phyloP scores from a whole-genome alignment of 805 yeast species.

The Schwanniomyces pseudopolymorphus region DNA sequence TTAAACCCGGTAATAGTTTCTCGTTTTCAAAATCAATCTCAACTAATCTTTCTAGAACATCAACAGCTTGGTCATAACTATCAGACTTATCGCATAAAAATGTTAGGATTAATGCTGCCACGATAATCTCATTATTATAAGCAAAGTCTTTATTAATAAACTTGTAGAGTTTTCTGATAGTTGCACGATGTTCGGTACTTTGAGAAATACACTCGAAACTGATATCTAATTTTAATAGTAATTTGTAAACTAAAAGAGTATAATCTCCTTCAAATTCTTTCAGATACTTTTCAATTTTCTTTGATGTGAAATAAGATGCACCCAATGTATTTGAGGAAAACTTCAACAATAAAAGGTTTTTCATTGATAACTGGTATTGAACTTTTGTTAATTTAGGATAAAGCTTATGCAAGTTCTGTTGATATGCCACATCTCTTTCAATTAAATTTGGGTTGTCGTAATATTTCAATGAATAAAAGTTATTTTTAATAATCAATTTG shows the following conservation, averaged over 20 bases:
- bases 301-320: conserved; percentile 21
- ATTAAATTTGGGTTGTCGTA: conserved; percentile 27
- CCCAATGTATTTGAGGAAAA: conserved; percentile 39
- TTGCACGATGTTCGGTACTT: conserved; percentile 10
- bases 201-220: conserved; percentile 23
- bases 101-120: conserved; percentile 30
- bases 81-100: conserved; percentile 18
- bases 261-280: conserved; percentile 30
- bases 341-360: conserved; percentile 47
- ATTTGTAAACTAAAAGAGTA: conserved; percentile 27
- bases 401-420: conserved; percentile 34
- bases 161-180: conserved; percentile 22
- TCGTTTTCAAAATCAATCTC: conserved; percentile 19
- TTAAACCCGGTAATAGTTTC: conserved; percentile 45
- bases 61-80: conserved; percentile 30
- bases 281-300: conserved; percentile 17
- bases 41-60: conserved; percentile 33
- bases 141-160: conserved; percentile 10
- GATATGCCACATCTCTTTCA: conserved; percentile 36
- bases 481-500: conserved; percentile 44
- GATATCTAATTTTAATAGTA: conserved; percentile 28
- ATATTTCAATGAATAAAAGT: conserved; percentile 31
- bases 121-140: conserved; percentile 12
- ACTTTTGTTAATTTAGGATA: conserved; percentile 25
- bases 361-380: conserved; percentile 40